Percentiles rank a stretch among this genome's conserved stretches.
phyloP scores from a whole-genome alignment of 164 flowering plant species.

The Umbellularia californica region DNA sequence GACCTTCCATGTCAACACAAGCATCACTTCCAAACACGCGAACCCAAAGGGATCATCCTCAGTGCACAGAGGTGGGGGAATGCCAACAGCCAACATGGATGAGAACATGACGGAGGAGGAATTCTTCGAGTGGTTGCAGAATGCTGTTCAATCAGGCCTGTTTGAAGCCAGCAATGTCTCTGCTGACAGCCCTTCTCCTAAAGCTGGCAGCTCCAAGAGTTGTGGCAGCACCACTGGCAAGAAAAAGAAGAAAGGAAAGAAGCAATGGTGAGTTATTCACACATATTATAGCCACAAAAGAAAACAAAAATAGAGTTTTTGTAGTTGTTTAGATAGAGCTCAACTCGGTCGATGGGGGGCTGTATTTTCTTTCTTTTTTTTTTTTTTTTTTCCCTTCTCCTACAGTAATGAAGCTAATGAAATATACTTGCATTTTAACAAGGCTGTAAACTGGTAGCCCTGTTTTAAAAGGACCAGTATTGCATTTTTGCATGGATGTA shows the following conservation, averaged over 20 bases:
- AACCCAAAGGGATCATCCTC: conserved; percentile 41
- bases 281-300: background rate
- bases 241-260: conserved; percentile 91
- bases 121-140: conserved; percentile 78
- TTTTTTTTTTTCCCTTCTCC: too few species aligned
- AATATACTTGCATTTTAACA: background rate
- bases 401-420: background rate
- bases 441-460: background rate
- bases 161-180: conserved; percentile 49
- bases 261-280: conserved; percentile 46
- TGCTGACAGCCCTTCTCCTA: conserved; percentile 39
- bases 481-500: too few species aligned
- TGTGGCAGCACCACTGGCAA: conserved; percentile 38
- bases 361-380: too few species aligned
- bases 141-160: conserved; percentile 71
- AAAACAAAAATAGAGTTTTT: too few species aligned
- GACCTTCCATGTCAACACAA: conserved; percentile 91
- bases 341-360: too few species aligned
- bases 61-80: conserved; percentile 47
- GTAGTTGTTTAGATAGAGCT: too few species aligned
- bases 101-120: conserved; percentile 85
- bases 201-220: conserved; percentile 29
- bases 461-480: too few species aligned
- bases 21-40: conserved; percentile 52
- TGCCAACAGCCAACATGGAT: conserved; percentile 46